phyloP scores from a whole-genome alignment of 768 basidiomycete genomes.

The Rhodosporidiobolus sp. region DNA sequence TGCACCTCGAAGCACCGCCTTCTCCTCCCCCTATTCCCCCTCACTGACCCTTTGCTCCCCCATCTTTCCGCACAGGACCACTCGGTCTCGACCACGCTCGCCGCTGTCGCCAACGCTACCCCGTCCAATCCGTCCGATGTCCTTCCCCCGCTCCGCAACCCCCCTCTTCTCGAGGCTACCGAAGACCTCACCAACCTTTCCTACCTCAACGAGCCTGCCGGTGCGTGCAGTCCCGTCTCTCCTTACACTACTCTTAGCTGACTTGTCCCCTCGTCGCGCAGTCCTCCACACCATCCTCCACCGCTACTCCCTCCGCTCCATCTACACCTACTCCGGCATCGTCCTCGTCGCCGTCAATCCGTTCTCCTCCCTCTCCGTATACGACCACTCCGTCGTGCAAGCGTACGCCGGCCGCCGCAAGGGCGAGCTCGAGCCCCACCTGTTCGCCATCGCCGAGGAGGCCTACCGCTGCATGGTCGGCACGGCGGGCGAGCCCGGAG shows the following conservation, averaged over 20 bases:
- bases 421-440: constrained; percentile 93
- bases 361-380: constrained; percentile 93
- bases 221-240: constrained; percentile 52
- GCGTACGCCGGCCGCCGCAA: constrained; percentile 87
- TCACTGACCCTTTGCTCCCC: not conserved
- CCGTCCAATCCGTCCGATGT: constrained; percentile 47
- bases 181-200: constrained; percentile 98
- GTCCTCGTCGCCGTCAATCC: constrained; percentile 99
- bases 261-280: constrained; percentile 46
- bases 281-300: constrained; percentile 96
- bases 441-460: constrained; percentile 99
- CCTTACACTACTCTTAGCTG: not conserved
- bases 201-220: constrained; percentile 95
- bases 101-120: constrained; percentile 65
- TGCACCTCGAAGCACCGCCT: not conserved
- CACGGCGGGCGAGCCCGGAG: constrained; percentile 54
- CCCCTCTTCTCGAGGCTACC: constrained; percentile 89
- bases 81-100: constrained; percentile 69
- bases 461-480: constrained; percentile 96
- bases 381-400: constrained; percentile 95
- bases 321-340: constrained; percentile 98
- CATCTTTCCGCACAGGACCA: not conserved
- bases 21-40: not conserved
- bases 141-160: constrained; percentile 93
- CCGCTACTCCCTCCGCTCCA: constrained; percentile 93